A percentile compares a stretch with the other conserved stretches of the same genome.
phyloP scores from a whole-genome alignment of 208 protist genomes.

The Leishmania guyanensis region DNA sequence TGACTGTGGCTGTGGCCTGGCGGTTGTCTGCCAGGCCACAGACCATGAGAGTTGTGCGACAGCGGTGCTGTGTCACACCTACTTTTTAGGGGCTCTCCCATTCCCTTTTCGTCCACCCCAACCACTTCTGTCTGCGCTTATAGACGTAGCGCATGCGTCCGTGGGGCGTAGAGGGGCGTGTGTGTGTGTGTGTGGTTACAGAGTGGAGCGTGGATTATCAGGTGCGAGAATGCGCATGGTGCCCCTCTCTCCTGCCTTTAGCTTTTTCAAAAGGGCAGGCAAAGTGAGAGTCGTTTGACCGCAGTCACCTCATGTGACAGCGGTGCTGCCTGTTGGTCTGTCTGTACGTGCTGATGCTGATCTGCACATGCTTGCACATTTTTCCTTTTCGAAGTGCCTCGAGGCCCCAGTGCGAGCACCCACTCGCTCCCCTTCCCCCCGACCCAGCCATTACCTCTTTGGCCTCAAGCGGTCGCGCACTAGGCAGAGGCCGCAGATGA shows the following conservation, averaged over 20 bases:
- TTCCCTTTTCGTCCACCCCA: not conserved
- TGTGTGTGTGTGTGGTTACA: not conserved
- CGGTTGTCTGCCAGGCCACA: not conserved
- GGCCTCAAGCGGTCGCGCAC: not conserved
- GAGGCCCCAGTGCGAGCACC: not conserved
- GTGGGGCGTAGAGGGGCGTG: not conserved
- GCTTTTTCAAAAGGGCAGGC: not conserved
- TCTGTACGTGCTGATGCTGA: not conserved
- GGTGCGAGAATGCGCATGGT: not conserved
- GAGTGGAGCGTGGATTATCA: not conserved
- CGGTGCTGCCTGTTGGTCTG: not conserved
- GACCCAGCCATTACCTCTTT: not conserved
- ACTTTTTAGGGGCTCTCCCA: not conserved
- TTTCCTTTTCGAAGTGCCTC: not conserved
- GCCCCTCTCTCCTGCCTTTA: no score
- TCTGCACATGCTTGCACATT: not conserved
- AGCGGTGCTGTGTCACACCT: not conserved
- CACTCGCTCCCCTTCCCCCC: not conserved
- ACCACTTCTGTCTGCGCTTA: not conserved
- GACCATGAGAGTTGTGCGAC: not conserved
- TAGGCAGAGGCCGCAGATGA: not conserved
- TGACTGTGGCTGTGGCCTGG: not conserved
- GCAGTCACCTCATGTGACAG: not conserved
- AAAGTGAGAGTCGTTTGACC: not conserved
- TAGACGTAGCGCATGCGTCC: not conserved